phyloP scores from a whole-genome alignment of 1,284 basidiomycete genomes.

The Cryptococcus floricola region DNA sequence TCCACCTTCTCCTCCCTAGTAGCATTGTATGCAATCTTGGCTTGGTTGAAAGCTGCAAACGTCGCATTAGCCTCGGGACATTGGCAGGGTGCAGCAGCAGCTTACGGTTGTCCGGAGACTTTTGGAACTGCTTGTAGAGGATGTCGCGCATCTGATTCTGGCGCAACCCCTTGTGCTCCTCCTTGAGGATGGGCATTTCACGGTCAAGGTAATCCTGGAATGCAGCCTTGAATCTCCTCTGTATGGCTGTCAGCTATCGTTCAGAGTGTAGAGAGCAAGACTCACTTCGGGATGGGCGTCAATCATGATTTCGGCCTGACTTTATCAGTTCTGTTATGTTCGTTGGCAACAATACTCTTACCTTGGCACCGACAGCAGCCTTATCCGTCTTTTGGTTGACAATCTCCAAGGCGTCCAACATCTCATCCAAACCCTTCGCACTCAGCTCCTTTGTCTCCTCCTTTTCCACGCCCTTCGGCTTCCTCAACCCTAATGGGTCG shows the following conservation, averaged over 20 bases:
- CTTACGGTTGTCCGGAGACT: constrained; percentile 49
- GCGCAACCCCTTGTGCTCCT: constrained; percentile 56
- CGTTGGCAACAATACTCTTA: constrained; percentile 10
- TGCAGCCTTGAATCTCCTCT: constrained; percentile 87
- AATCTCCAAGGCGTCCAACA: constrained; percentile 80
- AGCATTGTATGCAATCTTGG: constrained; percentile 71
- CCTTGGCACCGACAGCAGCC: constrained; percentile 66
- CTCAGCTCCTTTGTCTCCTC: constrained; percentile 64
- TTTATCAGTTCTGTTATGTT: neutral
- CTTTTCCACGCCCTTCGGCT: constrained; percentile 23
- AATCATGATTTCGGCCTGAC: constrained; percentile 66
- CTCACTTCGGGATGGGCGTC: constrained; percentile 91
- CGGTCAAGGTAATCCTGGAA: constrained; percentile 89
- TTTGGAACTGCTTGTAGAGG: constrained; percentile 49
- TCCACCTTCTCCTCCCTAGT: constrained; percentile 74
- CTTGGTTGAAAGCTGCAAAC: constrained; percentile 70
- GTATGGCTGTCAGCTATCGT: neutral
- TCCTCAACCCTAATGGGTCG: constrained; percentile 66
- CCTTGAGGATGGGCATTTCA: constrained; percentile 71
- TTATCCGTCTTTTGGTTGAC: constrained; percentile 91
- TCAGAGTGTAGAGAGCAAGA: constrained; percentile 13
- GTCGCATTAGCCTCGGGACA: neutral
- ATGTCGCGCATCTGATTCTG: constrained; percentile 50
- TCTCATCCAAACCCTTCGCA: constrained; percentile 88
- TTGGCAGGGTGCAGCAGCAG: neutral